Conservation (phyloP, 192 early-diverging fungal genomes). For the Podila horticola region DNA sequence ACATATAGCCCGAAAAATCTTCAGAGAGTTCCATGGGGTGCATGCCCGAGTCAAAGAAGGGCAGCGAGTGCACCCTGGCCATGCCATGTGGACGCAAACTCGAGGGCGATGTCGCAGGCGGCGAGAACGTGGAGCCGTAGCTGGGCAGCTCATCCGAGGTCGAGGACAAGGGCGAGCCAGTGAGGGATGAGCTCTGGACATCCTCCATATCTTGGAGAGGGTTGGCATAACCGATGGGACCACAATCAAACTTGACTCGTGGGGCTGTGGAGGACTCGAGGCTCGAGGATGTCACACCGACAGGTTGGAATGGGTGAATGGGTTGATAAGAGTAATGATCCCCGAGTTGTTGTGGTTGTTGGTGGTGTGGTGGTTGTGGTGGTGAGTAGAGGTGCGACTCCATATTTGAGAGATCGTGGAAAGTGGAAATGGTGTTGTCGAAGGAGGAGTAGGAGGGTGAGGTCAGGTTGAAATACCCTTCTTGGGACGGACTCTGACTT, state of each 20-base stretch:
- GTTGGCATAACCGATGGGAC: not conserved
- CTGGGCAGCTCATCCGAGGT: slow-evolving; percentile 9
- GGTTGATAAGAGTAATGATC: slow-evolving; percentile 11
- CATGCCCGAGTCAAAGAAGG: not conserved
- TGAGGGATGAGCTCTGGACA: slow-evolving; percentile 5
- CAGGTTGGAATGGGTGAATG: slow-evolving; percentile 26
- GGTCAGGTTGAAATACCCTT: too few species aligned
- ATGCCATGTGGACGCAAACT: not conserved
- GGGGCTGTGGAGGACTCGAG: slow-evolving; percentile 1
- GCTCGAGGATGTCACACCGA: slow-evolving; percentile 3
- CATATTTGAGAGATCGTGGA: too few species aligned
- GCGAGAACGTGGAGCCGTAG: not conserved
- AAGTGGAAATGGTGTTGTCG: too few species aligned
- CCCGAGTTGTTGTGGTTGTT: slow-evolving; percentile 13
- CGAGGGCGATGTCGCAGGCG: not conserved
- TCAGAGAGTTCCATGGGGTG: slow-evolving; percentile 14
- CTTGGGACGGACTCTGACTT: too few species aligned
- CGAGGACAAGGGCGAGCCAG: slow-evolving; percentile 14
- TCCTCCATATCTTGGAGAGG: slow-evolving; percentile 39
- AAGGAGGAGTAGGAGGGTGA: too few species aligned
- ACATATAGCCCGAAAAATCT: slow-evolving; percentile 3
- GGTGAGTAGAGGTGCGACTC: not conserved
- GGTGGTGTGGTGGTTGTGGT: slow-evolving; percentile 13
- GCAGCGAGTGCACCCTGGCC: slow-evolving; percentile 28
- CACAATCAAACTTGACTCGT: not conserved